Evolutionary conservation across 768 basidiomycete genomes (phyloP).

Genomic region (Exidia glandulosa): DNA sequence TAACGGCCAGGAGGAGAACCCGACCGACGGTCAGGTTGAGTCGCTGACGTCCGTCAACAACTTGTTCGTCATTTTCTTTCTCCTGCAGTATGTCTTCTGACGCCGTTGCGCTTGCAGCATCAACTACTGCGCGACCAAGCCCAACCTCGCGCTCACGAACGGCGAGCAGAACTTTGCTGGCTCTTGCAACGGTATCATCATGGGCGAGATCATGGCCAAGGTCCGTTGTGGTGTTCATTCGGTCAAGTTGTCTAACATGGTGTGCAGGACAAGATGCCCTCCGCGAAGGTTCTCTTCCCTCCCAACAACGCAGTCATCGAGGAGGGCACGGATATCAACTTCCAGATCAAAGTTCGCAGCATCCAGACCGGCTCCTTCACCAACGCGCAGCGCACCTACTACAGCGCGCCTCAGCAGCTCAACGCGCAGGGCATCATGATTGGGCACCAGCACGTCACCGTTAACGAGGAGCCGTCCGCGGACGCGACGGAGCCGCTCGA

Average conservation of each 20-base stretch:
- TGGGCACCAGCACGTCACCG: constrained; percentile 49
- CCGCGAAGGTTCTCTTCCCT: constrained; percentile 37
- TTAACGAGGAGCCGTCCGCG: constrained; percentile 25
- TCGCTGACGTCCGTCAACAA: constrained; percentile 48
- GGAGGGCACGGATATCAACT: constrained; percentile 39
- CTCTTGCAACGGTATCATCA: constrained; percentile 50
- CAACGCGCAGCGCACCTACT: constrained; percentile 43
- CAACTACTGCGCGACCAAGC: constrained; percentile 38
- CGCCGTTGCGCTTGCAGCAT: constrained; percentile 19
- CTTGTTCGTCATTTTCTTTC: constrained; percentile 19
- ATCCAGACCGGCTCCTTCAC: constrained; percentile 46
- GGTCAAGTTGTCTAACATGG: too few species aligned
- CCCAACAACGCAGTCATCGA: constrained; percentile 27
- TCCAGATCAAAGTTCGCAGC: constrained; percentile 35
- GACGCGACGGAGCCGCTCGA: constrained; percentile 23
- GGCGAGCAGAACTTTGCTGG: constrained; percentile 40
- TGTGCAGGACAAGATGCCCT: constrained; percentile 37
- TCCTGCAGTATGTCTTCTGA: constrained; percentile 9
- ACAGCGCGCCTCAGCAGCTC: constrained; percentile 45
- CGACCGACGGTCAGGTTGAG: constrained; percentile 36
- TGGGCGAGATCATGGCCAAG: constrained; percentile 42
- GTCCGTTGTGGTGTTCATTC: too few species aligned
- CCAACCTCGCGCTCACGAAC: constrained; percentile 41
- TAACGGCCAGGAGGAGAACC: constrained; percentile 30
- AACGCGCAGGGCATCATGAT: constrained; percentile 40